Conservation (phyloP, 192 early-diverging fungal species). For the Coemansia sp. region DNA sequence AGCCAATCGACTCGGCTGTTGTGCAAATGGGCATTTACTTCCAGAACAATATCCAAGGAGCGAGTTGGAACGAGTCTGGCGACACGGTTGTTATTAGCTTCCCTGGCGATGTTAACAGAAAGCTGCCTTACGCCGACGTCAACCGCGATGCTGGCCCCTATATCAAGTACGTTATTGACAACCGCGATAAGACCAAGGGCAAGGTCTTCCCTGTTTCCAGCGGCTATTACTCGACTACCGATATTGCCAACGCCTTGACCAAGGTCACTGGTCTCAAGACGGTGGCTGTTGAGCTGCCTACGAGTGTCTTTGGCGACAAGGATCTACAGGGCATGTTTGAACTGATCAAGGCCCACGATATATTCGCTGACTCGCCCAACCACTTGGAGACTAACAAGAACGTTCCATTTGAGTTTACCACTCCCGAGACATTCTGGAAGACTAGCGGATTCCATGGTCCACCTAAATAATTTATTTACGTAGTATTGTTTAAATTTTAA, state of each 20-base stretch:
- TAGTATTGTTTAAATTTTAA: neutral
- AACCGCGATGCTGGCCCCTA: conserved; percentile 18
- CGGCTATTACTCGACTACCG: conserved; percentile 22
- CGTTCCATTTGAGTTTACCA: conserved; percentile 7
- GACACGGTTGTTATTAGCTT: conserved; percentile 9
- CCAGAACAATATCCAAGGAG: conserved; percentile 20
- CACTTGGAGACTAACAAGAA: conserved; percentile 4
- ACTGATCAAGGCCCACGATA: conserved; percentile 15
- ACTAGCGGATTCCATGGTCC: conserved; percentile 21
- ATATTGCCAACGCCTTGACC: conserved; percentile 27
- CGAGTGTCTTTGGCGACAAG: neutral
- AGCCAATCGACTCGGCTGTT: neutral
- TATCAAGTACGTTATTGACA: conserved; percentile 27
- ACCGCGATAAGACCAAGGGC: conserved; percentile 1
- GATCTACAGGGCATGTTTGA: conserved; percentile 24
- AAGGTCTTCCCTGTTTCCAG: conserved; percentile 16
- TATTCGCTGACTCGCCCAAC: conserved; percentile 16
- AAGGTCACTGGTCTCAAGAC: conserved; percentile 18
- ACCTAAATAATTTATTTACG: conserved; percentile 10
- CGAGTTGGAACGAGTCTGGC: conserved; percentile 20
- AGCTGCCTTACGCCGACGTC: conserved; percentile 18
- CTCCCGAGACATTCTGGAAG: conserved; percentile 25
- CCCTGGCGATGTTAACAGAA: conserved; percentile 14
- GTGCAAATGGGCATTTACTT: conserved; percentile 25
- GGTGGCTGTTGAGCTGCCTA: conserved; percentile 6